Conservation (phyloP, 2,329 filamentous ascomycete genomes). For the Hypoxylon sp. region DNA sequence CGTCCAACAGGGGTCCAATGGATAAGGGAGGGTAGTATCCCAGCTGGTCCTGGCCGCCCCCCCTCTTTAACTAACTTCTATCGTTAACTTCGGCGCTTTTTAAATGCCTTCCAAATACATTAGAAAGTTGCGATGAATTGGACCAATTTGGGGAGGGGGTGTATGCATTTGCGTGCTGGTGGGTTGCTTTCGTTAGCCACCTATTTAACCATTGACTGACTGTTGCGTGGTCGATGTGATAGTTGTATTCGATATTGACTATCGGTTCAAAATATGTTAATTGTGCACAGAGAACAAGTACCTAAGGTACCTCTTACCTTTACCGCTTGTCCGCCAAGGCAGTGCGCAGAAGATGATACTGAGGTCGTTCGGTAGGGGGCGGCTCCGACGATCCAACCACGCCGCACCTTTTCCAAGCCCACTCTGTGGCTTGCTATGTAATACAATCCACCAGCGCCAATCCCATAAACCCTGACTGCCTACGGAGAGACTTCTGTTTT, state of each 20-base stretch:
- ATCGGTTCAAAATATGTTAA: background rate
- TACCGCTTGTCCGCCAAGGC: conserved; percentile 13
- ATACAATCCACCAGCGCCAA: background rate
- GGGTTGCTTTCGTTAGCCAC: background rate
- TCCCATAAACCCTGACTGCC: background rate
- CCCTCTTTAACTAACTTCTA: background rate
- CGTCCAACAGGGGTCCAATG: conserved; percentile 37
- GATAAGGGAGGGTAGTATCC: conserved; percentile 26
- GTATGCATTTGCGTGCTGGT: conserved; percentile 6
- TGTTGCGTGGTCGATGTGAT: conserved; percentile 2
- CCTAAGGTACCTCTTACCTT: conserved; percentile 15
- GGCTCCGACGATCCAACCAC: conserved; percentile 21
- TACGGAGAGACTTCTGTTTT: background rate
- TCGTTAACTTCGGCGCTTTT: conserved; percentile 2
- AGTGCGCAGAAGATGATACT: conserved; percentile 24
- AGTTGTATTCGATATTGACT: conserved; percentile 10
- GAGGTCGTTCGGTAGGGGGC: conserved; percentile 22
- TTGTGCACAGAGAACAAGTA: conserved; percentile 1
- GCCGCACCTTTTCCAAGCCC: conserved; percentile 16
- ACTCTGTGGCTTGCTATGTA: background rate
- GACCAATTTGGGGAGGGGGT: conserved; percentile 8
- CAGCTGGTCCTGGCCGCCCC: background rate
- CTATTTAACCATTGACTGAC: background rate
- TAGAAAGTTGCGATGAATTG: conserved; percentile 6
- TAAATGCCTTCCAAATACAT: background rate